Percentiles rank a stretch among this genome's conserved stretches.
Evolutionary conservation across 2,329 filamentous ascomycete species (phyloP).

Genomic region (Corynespora cassiicola): DNA sequence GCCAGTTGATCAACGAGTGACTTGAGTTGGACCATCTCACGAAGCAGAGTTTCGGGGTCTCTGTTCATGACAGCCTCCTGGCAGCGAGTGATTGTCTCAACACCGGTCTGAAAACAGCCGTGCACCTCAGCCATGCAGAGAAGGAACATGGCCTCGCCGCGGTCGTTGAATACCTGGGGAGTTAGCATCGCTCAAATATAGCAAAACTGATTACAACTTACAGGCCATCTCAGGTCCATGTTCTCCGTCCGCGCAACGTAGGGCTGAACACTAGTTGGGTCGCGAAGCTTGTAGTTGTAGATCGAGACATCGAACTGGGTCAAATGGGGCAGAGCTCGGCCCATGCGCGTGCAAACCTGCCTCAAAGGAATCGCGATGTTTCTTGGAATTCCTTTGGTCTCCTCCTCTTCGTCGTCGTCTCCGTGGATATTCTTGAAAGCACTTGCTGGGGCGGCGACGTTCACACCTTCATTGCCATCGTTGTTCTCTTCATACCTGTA

Average conservation of each 20-base stretch:
- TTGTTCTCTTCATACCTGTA: constrained; percentile 61
- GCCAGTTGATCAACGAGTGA: constrained; percentile 62
- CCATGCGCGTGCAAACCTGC: constrained; percentile 60
- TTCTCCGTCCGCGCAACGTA: constrained; percentile 62
- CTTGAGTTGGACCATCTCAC: constrained; percentile 59
- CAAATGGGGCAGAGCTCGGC: constrained; percentile 60
- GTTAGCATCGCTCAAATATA: constrained; percentile 3
- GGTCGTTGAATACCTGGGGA: constrained; percentile 53
- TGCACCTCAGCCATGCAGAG: constrained; percentile 37
- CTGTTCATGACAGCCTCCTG: constrained; percentile 63
- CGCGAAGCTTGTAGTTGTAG: constrained; percentile 59
- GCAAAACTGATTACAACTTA: constrained; percentile 27
- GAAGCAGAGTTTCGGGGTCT: constrained; percentile 58
- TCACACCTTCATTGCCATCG: constrained; percentile 60
- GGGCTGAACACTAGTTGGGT: constrained; percentile 56
- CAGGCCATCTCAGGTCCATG: constrained; percentile 61
- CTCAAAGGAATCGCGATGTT: constrained; percentile 59
- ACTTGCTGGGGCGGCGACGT: constrained; percentile 35
- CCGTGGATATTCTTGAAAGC: constrained; percentile 51
- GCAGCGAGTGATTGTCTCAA: constrained; percentile 53
- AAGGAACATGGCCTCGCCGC: constrained; percentile 59
- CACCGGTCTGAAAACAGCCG: constrained; percentile 29
- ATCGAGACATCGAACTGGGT: constrained; percentile 61
- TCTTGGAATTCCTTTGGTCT: constrained; percentile 57
- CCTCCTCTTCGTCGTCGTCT: constrained; percentile 56